Evolutionary conservation across 2,329 filamentous ascomycete genomes (phyloP).

Genomic region (Botrytis fabae): DNA sequence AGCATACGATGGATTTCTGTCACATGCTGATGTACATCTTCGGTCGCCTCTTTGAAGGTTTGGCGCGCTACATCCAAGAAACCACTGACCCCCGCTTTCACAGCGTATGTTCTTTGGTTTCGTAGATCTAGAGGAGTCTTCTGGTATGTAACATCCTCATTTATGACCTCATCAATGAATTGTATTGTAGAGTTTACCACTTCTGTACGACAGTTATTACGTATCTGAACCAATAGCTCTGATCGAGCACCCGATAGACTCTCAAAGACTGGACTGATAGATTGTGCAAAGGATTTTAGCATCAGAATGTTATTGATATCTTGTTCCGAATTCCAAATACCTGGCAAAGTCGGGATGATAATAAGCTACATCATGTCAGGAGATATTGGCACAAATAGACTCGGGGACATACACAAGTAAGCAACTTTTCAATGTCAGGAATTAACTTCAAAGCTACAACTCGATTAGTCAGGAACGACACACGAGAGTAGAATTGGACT

Average conservation of each 20-base stretch:
- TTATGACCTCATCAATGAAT: conserved; percentile 70
- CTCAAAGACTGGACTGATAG: conserved; percentile 66
- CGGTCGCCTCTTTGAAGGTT: conserved; percentile 84
- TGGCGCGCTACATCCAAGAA: conserved; percentile 85
- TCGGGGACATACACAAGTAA: conserved; percentile 63
- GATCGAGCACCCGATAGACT: conserved; percentile 66
- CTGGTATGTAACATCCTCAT: conserved; percentile 77
- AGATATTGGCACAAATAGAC: conserved; percentile 29
- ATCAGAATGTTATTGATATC: conserved; percentile 84
- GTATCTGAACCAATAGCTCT: conserved; percentile 65
- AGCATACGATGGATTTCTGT: conserved; percentile 62
- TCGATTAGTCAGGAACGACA: neutral
- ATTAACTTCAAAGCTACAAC: conserved; percentile 68
- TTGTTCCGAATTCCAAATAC: conserved; percentile 71
- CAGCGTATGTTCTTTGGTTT: conserved; percentile 87
- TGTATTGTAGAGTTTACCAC: conserved; percentile 60
- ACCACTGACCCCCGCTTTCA: conserved; percentile 81
- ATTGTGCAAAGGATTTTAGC: conserved; percentile 76
- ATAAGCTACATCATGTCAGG: conserved; percentile 59
- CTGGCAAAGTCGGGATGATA: conserved; percentile 65
- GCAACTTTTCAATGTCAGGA: conserved; percentile 74
- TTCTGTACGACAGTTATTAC: conserved; percentile 66
- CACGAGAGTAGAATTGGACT: neutral
- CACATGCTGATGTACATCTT: conserved; percentile 73
- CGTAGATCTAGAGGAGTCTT: conserved; percentile 79